Evolutionary conservation across 2,329 filamentous ascomycete species (phyloP).

Genomic region (Pyricularia sp.): DNA sequence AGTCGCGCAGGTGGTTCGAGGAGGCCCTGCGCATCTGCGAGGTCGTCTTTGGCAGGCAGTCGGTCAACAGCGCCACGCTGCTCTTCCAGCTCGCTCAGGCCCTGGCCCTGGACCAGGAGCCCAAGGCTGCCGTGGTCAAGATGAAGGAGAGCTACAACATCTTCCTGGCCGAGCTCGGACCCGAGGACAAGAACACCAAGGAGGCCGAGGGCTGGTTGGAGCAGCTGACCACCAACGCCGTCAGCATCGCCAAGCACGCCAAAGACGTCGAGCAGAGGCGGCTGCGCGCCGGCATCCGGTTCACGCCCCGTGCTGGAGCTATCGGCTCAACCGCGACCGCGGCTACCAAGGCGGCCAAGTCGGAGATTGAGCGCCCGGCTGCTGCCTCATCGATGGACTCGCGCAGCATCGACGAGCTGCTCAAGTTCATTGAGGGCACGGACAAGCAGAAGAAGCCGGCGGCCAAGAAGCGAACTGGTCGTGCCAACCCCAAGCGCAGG

Average conservation of each 20-base stretch:
- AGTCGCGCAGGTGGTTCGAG: slow-evolving; percentile 95
- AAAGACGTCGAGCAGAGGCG: slow-evolving; percentile 75
- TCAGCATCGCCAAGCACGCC: slow-evolving; percentile 86
- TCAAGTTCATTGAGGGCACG: slow-evolving; percentile 86
- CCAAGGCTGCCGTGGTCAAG: slow-evolving; percentile 79
- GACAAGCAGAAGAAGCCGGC: slow-evolving; percentile 37
- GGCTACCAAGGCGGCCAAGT: slow-evolving; percentile 10
- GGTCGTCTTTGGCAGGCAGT: slow-evolving; percentile 78
- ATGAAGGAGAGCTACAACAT: slow-evolving; percentile 98
- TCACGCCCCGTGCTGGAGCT: slow-evolving; percentile 55
- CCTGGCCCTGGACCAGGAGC: slow-evolving; percentile 85
- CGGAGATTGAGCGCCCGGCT: slow-evolving; percentile 25
- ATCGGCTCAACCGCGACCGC: slow-evolving; percentile 29
- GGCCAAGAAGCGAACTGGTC: slow-evolving; percentile 43
- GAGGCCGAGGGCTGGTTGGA: slow-evolving; percentile 96
- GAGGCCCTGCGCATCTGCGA: slow-evolving; percentile 84
- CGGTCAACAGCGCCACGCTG: slow-evolving; percentile 87
- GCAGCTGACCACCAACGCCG: slow-evolving; percentile 90
- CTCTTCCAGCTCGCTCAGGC: slow-evolving; percentile 96
- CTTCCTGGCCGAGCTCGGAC: slow-evolving; percentile 78
- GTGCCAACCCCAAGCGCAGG: slow-evolving; percentile 47
- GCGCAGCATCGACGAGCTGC: slow-evolving; percentile 82
- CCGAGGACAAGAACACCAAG: slow-evolving; percentile 94
- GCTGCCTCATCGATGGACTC: slow-evolving; percentile 49
- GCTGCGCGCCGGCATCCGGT: slow-evolving; percentile 59